Percentiles rank a stretch among this genome's conserved stretches.
These are phyloP conservation scores for Arthrobotrys megalospora DNA, from an alignment of 2,329 filamentous ascomycete species.

Conservation along the genomic window DNA sequence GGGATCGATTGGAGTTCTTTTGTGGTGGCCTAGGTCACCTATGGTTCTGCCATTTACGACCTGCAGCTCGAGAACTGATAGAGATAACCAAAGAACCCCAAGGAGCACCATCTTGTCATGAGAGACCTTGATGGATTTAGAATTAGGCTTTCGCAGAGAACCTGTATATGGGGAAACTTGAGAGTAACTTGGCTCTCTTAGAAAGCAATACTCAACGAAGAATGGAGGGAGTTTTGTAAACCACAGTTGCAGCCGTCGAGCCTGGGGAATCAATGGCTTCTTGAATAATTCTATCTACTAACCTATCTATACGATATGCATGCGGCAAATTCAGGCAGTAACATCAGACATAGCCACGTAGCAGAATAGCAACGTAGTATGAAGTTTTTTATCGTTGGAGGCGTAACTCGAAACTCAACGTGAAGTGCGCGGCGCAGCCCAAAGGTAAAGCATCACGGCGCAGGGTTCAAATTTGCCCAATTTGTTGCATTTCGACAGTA, in stretches of 20 bases:
- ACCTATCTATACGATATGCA: not conserved
- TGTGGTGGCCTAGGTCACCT: not conserved
- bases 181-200: too few relatives aligned
- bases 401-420: not conserved
- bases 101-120: not conserved
- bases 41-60: not conserved
- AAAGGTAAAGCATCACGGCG: not conserved
- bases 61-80: not conserved
- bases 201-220: too few relatives aligned
- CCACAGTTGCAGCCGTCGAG: too few relatives aligned
- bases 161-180: too few relatives aligned
- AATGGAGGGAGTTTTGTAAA: too few relatives aligned
- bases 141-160: too few relatives aligned
- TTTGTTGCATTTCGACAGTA: not conserved
- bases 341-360: not conserved
- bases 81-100: not conserved
- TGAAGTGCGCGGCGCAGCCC: not conserved
- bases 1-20: not conserved
- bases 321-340: not conserved
- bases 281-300: not conserved
- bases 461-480: not conserved
- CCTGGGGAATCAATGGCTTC: too few relatives aligned
- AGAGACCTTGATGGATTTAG: too few relatives aligned
- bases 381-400: not conserved
- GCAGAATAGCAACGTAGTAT: not conserved